Conservation (phyloP, 1,284 basidiomycete genomes). For the Tylopilus sp. region DNA sequence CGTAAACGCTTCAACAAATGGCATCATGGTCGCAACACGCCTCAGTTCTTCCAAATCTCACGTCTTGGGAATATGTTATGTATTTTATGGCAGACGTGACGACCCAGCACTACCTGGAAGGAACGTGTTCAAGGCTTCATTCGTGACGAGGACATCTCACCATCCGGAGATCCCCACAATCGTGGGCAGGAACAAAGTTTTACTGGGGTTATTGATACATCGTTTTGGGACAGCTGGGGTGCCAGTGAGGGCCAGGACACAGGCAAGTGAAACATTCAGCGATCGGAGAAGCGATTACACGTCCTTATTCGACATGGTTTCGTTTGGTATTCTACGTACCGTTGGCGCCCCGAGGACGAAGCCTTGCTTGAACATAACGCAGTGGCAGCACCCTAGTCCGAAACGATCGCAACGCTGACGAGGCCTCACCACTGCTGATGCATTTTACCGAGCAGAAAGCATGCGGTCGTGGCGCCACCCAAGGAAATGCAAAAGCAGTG, state of each 20-base stretch:
- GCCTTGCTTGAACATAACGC: neutral
- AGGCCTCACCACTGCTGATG: constrained; percentile 20
- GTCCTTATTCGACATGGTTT: neutral
- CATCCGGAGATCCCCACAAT: constrained; percentile 12
- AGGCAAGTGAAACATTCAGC: neutral
- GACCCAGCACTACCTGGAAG: constrained; percentile 12
- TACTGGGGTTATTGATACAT: neutral
- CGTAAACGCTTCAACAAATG: constrained; percentile 17
- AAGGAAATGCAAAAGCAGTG: constrained; percentile 10
- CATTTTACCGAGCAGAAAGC: constrained; percentile 18
- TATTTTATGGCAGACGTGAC: constrained; percentile 11
- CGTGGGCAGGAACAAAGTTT: neutral
- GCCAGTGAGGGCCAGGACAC: neutral
- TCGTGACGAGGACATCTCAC: constrained; percentile 7
- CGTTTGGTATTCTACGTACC: neutral
- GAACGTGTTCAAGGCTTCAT: constrained; percentile 5
- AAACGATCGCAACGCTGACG: constrained; percentile 12
- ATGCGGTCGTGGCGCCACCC: constrained; percentile 16
- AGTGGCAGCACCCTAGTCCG: neutral
- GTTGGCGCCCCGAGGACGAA: neutral
- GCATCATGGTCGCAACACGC: constrained; percentile 1
- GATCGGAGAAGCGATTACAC: constrained; percentile 4
- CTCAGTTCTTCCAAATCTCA: neutral
- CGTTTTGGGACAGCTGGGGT: neutral
- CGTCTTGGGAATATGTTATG: constrained; percentile 4